Evolutionary conservation across 108 stramenopile species (phyloP).

Genomic region (Mediolabrus comicus): DNA sequence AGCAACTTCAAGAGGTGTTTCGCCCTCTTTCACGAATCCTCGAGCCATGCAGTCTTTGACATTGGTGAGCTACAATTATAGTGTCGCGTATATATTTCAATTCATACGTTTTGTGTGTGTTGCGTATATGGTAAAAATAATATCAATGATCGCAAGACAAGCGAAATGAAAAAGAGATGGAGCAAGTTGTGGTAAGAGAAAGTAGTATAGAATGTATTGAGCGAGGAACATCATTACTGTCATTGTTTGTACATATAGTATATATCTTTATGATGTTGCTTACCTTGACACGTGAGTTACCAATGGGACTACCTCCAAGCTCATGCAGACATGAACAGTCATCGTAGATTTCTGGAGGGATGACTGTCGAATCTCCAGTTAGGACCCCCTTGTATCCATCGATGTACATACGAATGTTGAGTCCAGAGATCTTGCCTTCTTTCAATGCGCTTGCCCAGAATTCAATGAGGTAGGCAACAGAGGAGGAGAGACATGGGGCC

Average conservation of each 20-base stretch:
- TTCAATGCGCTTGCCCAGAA: conserved; percentile 76
- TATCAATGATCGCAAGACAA: neutral
- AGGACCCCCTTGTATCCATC: conserved; percentile 90
- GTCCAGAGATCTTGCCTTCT: conserved; percentile 68
- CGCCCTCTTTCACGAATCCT: conserved; percentile 77
- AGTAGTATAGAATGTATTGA: neutral
- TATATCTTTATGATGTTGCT: neutral
- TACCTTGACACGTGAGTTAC: conserved; percentile 93
- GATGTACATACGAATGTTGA: conserved; percentile 83
- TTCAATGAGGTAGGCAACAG: conserved; percentile 72
- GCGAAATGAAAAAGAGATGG: neutral
- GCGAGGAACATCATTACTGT: neutral
- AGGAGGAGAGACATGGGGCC: conserved; percentile 84
- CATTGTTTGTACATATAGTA: neutral
- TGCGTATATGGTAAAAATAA: neutral
- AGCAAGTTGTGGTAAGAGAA: neutral
- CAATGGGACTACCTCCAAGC: conserved; percentile 87
- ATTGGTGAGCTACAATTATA: conserved; percentile 74
- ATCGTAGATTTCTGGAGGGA: conserved; percentile 63
- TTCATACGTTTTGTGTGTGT: neutral
- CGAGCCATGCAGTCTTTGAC: conserved; percentile 79
- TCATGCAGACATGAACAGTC: conserved; percentile 62
- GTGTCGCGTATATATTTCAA: neutral
- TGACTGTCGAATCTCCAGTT: conserved; percentile 74
- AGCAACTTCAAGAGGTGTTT: conserved; percentile 83